These are phyloP conservation scores for Colletotrichum acutatum DNA, from an alignment of 2,329 filamentous ascomycete genomes.

Conservation along the genomic window DNA sequence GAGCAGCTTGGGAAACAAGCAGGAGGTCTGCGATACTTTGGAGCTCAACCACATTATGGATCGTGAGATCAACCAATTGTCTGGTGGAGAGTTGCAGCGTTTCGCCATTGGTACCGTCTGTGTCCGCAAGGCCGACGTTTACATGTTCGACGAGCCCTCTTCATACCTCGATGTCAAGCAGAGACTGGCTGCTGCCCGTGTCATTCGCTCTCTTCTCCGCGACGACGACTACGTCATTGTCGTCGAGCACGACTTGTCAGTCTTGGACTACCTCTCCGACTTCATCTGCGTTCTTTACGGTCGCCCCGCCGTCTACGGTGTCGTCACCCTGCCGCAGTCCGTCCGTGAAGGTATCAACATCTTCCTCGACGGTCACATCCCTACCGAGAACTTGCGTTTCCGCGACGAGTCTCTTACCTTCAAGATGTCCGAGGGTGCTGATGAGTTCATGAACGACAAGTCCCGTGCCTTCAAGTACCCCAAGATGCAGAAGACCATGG, in stretches of 20 bases:
- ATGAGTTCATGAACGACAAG: conserved; percentile 89
- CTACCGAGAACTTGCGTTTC: conserved; percentile 98
- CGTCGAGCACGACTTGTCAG: conserved; percentile 98
- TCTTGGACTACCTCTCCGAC: conserved; percentile 98
- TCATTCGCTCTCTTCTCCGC: conserved; percentile 90
- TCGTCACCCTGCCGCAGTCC: conserved; percentile 93
- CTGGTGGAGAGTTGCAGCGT: conserved; percentile 97
- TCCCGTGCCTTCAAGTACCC: conserved; percentile 89
- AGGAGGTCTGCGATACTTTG: conserved; percentile 85
- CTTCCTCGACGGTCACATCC: conserved; percentile 97
- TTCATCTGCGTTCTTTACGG: conserved; percentile 98
- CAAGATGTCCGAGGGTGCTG: conserved; percentile 88
- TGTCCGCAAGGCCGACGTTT: conserved; percentile 95
- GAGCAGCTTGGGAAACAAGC: conserved; percentile 79
- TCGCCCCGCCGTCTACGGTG: conserved; percentile 94
- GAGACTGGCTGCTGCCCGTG: conserved; percentile 89
- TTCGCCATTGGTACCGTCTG: conserved; percentile 97
- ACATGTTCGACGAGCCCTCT: conserved; percentile 99
- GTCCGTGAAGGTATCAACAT: conserved; percentile 99
- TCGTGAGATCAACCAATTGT: conserved; percentile 89
- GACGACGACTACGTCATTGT: conserved; percentile 97
- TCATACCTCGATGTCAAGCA: conserved; percentile 99
- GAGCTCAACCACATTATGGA: conserved; percentile 92
- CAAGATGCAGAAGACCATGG: conserved; percentile 91
- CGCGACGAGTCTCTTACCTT: conserved; percentile 96